Evolutionary conservation across 495 filamentous ascomycete species (phyloP), one percentile per base, ranked within the genome.

Genomic region (Cercophora samala): DNA sequence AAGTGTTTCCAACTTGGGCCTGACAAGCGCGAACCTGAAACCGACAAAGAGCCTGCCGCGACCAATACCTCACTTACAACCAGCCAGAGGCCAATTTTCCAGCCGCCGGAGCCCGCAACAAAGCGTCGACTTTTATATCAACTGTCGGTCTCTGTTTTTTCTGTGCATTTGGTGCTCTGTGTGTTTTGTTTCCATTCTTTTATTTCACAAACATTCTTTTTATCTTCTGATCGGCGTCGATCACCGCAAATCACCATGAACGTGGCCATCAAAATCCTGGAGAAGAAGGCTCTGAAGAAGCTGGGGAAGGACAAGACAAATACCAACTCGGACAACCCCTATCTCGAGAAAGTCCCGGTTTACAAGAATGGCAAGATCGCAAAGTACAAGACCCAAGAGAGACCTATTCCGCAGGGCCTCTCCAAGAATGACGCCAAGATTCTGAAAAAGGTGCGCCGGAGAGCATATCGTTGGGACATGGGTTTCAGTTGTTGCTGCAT

Each of bases 381-480:
- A 21, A 91, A 87, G 73, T 83, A 79, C n/a, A 88, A 88, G 77
- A 90, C 86, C 73, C 80, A 82, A 56, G 86, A 88, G 74, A 91
- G 92, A 67, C 88, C 89, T 1, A 75, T 89, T 22, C 90, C 90
- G 0, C 82, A 82, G 5, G 90, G 89, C 22, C 83, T 97, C 62
- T 93, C 93, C 8, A 77, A 87, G 5, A 87, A 95, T 66, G 96
- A 99, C 76, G 85, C 82, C 70, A 83, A 88, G 63, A 84, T 96
- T 73, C 86, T 99, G 58, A 91, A 87, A 53, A 87, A 87, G 58
- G 90, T 96, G 69, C 92, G 94, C 72, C 82, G 87, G 68, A 83
- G 88, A 65, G 93, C 95, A 26, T 95, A 96, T 77, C 79, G 83
- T 23, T 85, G 96, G 51, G 95, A 99, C 77, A 89, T 89, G 83